Evolutionary conservation across 805 yeast genomes (phyloP), one percentile per base, ranked within the genome.

Genomic region (Debaryomyces hansenii): DNA sequence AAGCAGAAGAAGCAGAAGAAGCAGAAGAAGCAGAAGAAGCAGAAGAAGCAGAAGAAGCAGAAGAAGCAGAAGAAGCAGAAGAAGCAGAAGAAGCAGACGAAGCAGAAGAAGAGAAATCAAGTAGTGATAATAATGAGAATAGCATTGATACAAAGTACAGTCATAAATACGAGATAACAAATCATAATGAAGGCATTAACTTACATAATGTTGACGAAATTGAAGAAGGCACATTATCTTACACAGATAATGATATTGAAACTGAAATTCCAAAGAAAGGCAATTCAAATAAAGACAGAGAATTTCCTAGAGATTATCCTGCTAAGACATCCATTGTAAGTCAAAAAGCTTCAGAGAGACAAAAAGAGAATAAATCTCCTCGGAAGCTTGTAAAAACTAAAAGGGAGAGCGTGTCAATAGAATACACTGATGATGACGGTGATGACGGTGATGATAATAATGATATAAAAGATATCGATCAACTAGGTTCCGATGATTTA

Each of bases 51-150:
- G n/a, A 24, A n/a, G n/a, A n/a, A n/a, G n/a, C n/a, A n/a, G n/a
- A n/a, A 10, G 38, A 49, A 29, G 15, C 42, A 9, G 35, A 14
- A 4, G 24, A 40, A 16, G 14, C 31, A 18, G 34, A 40, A 9
- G 45, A 28, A 38, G 43, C n/a, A n/a, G n/a, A n/a, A 10, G 38
- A 49, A 29, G 15, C 42, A 9, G 35, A 14, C 1, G 24, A 40
- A 16, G 14, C 31, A 18, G 34, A 40, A 9, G 45, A 28, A 38
- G 43, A 41, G 29, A 31, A 24, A n/a, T 14, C 14, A 20, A 18
- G 12, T 32, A 14, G 27, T 10, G 43, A 31, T 4, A n/a, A 33
- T 12, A 20, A 31, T 33, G 34, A 44, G 3, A 27, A 16, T n/a
- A 27, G 20, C 14, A 35, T 12, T 35, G 24, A 35, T 35, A 24